These are phyloP conservation scores for Ajuga reptans DNA, from an alignment of 305 asterid species.

Conservation along the genomic window DNA sequence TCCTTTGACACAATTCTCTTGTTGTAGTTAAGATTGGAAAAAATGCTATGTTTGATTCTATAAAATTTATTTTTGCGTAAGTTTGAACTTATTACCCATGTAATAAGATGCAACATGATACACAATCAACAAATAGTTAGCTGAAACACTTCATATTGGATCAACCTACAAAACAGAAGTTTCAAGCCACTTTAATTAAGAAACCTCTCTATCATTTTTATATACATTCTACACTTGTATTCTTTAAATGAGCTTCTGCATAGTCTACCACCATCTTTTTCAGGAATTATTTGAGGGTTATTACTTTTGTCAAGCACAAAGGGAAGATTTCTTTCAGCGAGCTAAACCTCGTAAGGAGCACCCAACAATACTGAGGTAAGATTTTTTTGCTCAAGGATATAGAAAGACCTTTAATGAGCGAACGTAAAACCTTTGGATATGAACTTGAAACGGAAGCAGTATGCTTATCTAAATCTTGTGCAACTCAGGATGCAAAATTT, in stretches of 20 bases:
- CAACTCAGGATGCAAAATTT: conserved; percentile 74
- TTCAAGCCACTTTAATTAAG: not conserved
- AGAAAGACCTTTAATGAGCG: not conserved
- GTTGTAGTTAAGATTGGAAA: not conserved
- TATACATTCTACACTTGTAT: not conserved
- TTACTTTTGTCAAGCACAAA: conserved; percentile 97
- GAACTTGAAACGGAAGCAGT: not conserved
- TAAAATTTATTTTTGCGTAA: not conserved
- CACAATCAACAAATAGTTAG: not conserved
- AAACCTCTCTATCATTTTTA: not conserved
- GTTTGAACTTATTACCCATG: not conserved
- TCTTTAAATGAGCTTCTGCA: not conserved
- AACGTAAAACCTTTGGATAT: not conserved
- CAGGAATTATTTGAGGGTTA: conserved; percentile 95
- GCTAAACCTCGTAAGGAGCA: conserved; percentile 83
- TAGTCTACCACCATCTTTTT: conserved; percentile 22
- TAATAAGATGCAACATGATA: not conserved
- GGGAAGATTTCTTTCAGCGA: conserved; percentile 67
- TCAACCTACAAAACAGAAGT: not conserved
- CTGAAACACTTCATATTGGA: not conserved
- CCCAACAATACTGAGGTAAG: conserved; percentile 74
- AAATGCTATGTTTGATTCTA: not conserved
- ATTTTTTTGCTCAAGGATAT: conserved; percentile 10
- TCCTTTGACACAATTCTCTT: not conserved
- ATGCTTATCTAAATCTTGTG: conserved; percentile 9